These are phyloP conservation scores for Leucosporidium scottii DNA, from an alignment of 768 basidiomycete species.

Conservation along the genomic window DNA sequence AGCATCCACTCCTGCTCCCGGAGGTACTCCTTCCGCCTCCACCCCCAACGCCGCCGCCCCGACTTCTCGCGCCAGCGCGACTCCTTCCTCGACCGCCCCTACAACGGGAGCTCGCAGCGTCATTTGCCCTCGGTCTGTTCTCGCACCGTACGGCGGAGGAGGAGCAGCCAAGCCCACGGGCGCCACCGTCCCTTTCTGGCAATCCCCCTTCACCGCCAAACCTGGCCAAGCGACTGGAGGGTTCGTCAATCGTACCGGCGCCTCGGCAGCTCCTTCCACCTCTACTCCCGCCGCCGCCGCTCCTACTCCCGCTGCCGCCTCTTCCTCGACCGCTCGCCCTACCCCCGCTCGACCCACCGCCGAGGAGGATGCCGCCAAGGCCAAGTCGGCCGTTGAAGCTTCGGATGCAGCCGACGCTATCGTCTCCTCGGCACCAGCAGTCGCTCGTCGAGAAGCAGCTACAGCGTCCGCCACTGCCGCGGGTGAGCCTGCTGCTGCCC, in stretches of 20 bases:
- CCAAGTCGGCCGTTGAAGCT: not conserved
- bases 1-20: not conserved
- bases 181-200: not conserved
- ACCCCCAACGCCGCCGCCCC: constrained; percentile 6
- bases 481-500: not conserved
- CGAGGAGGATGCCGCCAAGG: not conserved
- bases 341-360: not conserved
- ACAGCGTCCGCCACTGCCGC: not conserved
- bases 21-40: not conserved
- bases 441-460: not conserved
- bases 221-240: not conserved
- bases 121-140: not conserved
- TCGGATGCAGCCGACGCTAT: not conserved
- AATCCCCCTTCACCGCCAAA: not conserved
- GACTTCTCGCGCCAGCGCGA: not conserved
- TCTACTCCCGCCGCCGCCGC: not conserved
- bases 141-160: not conserved
- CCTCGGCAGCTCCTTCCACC: not conserved
- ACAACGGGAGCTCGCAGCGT: not conserved
- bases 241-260: too few species aligned
- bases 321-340: not conserved
- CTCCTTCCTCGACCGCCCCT: not conserved
- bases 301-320: not conserved
- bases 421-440: not conserved
- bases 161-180: not conserved